Evolutionary conservation across 306 rosid genomes (phyloP).

Genomic region (Acacia melanoxylon): DNA sequence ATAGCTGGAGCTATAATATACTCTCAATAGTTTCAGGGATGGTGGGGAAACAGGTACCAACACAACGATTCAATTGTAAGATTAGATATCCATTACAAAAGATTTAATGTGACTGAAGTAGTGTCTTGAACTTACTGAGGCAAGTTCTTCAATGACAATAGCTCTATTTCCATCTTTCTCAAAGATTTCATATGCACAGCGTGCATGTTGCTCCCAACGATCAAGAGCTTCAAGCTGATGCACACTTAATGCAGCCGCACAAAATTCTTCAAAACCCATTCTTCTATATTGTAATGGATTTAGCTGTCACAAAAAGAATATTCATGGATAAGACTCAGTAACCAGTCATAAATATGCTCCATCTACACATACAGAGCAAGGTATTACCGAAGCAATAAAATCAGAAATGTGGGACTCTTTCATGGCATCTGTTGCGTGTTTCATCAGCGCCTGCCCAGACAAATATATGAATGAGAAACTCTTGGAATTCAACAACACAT

Average conservation of each 20-base stretch:
- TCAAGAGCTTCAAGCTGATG: conserved; percentile 80
- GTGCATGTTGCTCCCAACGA: conserved; percentile 74
- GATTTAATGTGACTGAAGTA: background rate
- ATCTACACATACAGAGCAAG: conserved; percentile 5
- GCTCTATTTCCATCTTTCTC: conserved; percentile 72
- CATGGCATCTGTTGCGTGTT: conserved; percentile 68
- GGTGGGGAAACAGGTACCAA: background rate
- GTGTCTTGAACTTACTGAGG: conserved; percentile 51
- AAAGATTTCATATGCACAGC: conserved; percentile 67
- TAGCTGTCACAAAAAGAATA: conserved; percentile 47
- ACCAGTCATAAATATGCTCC: conserved; percentile 6
- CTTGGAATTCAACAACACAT: background rate
- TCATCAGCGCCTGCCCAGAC: conserved; percentile 53
- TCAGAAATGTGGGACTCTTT: conserved; percentile 66
- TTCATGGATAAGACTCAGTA: conserved; percentile 10
- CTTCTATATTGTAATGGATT: conserved; percentile 71
- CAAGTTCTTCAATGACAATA: conserved; percentile 72
- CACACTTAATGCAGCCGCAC: conserved; percentile 70
- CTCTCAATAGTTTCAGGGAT: background rate
- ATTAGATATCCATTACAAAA: background rate
- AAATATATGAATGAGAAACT: conserved; percentile 15
- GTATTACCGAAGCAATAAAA: conserved; percentile 52
- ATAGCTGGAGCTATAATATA: background rate
- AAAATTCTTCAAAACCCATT: conserved; percentile 78
- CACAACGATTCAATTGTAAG: background rate